Percentiles rank a stretch among this genome's conserved stretches.
These are phyloP conservation scores for Fremontodendron californicum DNA, from an alignment of 345 rosid genomes.

Conservation along the genomic window DNA sequence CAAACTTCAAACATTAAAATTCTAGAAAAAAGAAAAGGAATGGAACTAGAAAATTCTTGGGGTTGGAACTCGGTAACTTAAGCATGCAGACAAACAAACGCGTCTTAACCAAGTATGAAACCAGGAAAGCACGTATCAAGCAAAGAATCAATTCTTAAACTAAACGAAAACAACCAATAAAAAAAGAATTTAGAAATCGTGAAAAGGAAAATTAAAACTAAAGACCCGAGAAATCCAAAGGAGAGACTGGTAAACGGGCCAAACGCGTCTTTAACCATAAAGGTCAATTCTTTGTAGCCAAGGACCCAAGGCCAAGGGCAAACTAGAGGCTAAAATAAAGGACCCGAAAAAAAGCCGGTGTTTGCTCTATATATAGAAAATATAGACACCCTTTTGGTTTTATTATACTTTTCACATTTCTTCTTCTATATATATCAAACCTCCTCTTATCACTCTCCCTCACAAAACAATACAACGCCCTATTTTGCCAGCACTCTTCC, in stretches of 20 bases:
- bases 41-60: neutral
- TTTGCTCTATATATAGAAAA: conserved; percentile 13
- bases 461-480: neutral
- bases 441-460: conserved; percentile 3
- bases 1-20: neutral
- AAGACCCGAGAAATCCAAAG: neutral
- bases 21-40: neutral
- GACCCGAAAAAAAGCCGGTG: neutral
- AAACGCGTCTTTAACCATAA: neutral
- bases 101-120: neutral
- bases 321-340: neutral
- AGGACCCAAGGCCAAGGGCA: neutral
- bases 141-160: neutral
- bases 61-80: neutral
- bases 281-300: neutral
- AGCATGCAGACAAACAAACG: neutral
- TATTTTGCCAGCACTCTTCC: neutral
- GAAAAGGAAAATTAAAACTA: neutral
- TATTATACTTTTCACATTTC: neutral
- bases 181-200: neutral
- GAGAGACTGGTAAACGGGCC: neutral
- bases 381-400: neutral
- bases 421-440: neutral
- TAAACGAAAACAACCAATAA: neutral
- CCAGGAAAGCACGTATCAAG: too few species aligned